Evolutionary conservation across 2,329 filamentous ascomycete genomes (phyloP).

Genomic region (Aspergillus sp.): DNA sequence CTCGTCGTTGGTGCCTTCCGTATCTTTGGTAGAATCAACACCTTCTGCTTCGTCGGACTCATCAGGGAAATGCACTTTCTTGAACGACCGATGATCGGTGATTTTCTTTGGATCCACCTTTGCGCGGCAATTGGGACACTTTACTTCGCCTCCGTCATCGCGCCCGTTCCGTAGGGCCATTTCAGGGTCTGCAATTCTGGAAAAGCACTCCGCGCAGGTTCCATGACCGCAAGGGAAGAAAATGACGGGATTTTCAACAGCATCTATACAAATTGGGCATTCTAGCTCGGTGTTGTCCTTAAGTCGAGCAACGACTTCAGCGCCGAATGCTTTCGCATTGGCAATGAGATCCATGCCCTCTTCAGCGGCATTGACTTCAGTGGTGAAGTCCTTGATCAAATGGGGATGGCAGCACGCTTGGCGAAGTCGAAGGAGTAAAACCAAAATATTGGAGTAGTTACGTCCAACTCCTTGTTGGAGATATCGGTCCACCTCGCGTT

Average conservation of each 20-base stretch:
- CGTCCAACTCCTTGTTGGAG: conserved; percentile 66
- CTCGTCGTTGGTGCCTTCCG: conserved; percentile 27
- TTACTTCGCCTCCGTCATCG: conserved; percentile 55
- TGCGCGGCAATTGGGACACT: conserved; percentile 76
- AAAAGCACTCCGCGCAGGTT: conserved; percentile 75
- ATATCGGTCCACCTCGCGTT: conserved; percentile 75
- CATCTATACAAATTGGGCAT: conserved; percentile 82
- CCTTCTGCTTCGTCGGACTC: conserved; percentile 35
- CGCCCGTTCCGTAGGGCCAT: conserved; percentile 61
- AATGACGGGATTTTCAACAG: conserved; percentile 71
- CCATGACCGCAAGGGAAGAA: conserved; percentile 83
- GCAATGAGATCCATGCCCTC: conserved; percentile 59
- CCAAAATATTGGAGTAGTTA: conserved; percentile 78
- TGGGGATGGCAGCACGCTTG: conserved; percentile 80
- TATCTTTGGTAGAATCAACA: conserved; percentile 3
- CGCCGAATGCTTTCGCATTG: conserved; percentile 63
- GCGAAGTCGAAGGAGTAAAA: conserved; percentile 76
- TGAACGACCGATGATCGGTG: conserved; percentile 74
- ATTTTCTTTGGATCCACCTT: conserved; percentile 67
- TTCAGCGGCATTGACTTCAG: conserved; percentile 50
- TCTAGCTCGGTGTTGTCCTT: conserved; percentile 65
- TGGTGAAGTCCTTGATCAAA: conserved; percentile 66
- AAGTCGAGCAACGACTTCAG: conserved; percentile 67
- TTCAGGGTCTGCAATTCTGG: conserved; percentile 65
- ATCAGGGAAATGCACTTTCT: conserved; percentile 68